A percentile compares a stretch with the other conserved stretches of the same genome.
These are phyloP conservation scores for Globisporangium parvum DNA, from an alignment of 352 stramenopile species.

Conservation along the genomic window DNA sequence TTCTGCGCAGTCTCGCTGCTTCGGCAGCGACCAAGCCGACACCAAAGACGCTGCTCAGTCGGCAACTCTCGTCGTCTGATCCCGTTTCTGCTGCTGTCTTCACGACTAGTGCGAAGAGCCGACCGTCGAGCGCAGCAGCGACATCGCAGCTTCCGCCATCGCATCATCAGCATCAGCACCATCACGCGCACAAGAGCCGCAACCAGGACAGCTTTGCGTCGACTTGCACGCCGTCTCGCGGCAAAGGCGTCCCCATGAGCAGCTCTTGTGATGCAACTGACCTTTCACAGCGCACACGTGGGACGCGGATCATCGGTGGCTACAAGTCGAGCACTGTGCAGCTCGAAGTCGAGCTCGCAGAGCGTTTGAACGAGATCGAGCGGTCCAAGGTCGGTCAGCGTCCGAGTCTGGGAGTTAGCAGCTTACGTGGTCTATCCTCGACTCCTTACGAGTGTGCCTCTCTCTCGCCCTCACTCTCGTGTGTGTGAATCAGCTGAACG, in stretches of 20 bases:
- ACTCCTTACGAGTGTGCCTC: background rate
- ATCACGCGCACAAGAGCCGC: background rate
- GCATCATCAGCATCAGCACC: background rate
- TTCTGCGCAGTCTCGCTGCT: conserved; percentile 26
- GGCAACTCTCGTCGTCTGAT: conserved; percentile 3
- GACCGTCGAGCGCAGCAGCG: conserved; percentile 8
- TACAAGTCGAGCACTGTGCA: conserved; percentile 46
- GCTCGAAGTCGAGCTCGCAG: conserved; percentile 58
- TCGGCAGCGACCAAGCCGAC: conserved; percentile 16
- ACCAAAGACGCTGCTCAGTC: conserved; percentile 13
- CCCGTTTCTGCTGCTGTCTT: background rate
- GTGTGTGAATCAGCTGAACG: conserved; percentile 30
- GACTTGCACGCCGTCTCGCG: background rate
- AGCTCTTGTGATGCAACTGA: background rate
- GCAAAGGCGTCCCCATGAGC: background rate
- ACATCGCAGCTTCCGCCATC: background rate
- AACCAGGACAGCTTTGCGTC: conserved; percentile 12
- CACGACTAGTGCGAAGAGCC: background rate
- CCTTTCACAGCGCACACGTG: background rate
- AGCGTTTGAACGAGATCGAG: conserved; percentile 63
- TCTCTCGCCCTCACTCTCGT: background rate
- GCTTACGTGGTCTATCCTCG: background rate
- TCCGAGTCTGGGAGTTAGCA: background rate
- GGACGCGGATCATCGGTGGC: conserved; percentile 13
- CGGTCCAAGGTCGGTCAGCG: conserved; percentile 36